Percentiles rank a stretch among this genome's conserved stretches.
These are phyloP conservation scores for Eutrema heterophyllum DNA, from an alignment of 345 rosid genomes.

Conservation along the genomic window DNA sequence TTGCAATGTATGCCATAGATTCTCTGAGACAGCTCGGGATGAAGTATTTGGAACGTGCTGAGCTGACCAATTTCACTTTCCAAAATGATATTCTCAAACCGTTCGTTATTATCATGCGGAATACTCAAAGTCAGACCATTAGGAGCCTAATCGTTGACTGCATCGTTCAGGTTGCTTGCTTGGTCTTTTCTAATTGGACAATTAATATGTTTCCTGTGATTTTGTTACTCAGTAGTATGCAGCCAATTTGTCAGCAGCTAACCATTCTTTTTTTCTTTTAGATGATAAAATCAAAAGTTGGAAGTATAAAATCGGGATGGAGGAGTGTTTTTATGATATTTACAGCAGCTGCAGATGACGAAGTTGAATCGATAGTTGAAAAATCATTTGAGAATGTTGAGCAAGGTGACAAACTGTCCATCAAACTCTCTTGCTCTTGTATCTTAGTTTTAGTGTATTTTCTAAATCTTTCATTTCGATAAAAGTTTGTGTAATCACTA, in stretches of 20 bases:
- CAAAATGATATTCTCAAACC: constrained; percentile 97
- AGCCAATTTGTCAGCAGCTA: constrained; percentile 14
- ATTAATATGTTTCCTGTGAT: not conserved
- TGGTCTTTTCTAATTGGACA: not conserved
- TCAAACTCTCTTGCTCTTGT: constrained; percentile 11
- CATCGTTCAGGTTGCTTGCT: constrained; percentile 65
- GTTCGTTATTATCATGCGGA: constrained; percentile 85
- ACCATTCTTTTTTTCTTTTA: constrained; percentile 26
- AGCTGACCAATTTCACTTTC: constrained; percentile 85
- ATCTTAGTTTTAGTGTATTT: not conserved
- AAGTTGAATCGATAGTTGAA: constrained; percentile 78
- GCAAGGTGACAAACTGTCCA: constrained; percentile 48
- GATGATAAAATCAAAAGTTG: constrained; percentile 96
- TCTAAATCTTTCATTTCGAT: constrained; percentile 12
- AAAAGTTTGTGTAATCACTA: constrained; percentile 33
- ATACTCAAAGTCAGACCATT: constrained; percentile 67
- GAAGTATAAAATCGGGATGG: constrained; percentile 94
- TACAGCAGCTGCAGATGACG: constrained; percentile 90
- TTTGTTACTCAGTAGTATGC: constrained; percentile 6
- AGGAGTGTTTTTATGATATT: constrained; percentile 91
- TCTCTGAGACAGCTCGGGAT: constrained; percentile 90
- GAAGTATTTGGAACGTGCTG: constrained; percentile 90
- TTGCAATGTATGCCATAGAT: constrained; percentile 94
- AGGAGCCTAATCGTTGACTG: constrained; percentile 90
- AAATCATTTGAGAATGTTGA: constrained; percentile 91